Evolutionary conservation across 495 filamentous ascomycete species (phyloP), one percentile per base, ranked within the genome.

Genomic region (Thozetella sp.): DNA sequence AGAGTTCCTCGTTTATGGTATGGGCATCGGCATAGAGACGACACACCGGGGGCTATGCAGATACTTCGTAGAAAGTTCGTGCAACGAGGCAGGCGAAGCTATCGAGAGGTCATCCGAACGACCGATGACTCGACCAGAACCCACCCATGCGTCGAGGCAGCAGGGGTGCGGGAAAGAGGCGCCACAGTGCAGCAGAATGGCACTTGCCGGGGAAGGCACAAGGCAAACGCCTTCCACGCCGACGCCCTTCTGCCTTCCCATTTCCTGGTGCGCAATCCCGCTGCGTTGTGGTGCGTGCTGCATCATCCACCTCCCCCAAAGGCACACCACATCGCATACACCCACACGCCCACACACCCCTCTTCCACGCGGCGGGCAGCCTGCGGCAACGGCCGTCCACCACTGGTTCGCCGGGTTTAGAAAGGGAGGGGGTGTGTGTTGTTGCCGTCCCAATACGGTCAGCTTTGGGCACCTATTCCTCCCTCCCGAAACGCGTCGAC

Each of bases 401-500:
- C 22, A 24, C 11, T 52, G 50, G 50, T 52, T 22, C 34, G 34
- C 34, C 34, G 34, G 34, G 10, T 10, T 17, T 40, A 40, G n/a
- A n/a, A n/a, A n/a, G n/a, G n/a, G n/a, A n/a, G 30, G 6, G 6
- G 30, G 30, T 37, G 30, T 19, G 3, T 48, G 40, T 58, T 59
- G 57, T 50, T 57, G 26, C 17, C 12, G 6, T 15, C 22, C 59
- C n/a, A 3, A 51, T 55, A 22, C 27, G 55, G 45, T 45, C 62
- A 56, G 53, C 53, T 34, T 34, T 19, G 25, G 22, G 13, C 27
- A 40, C 53, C 25, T 1, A 11, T 24, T 19, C 23, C 25, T 54
- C 19, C 10, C 52, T 48, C 26, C 20, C 34, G 22, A 45, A 67
- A 72, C 66, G 69, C 68, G 70, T 68, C 63, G 22, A 55, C 54